A percentile compares a stretch with the other conserved stretches of the same genome.
Evolutionary conservation across 371 early-diverging fungal species (phyloP).

Genomic region (Entomophthora muscae): DNA sequence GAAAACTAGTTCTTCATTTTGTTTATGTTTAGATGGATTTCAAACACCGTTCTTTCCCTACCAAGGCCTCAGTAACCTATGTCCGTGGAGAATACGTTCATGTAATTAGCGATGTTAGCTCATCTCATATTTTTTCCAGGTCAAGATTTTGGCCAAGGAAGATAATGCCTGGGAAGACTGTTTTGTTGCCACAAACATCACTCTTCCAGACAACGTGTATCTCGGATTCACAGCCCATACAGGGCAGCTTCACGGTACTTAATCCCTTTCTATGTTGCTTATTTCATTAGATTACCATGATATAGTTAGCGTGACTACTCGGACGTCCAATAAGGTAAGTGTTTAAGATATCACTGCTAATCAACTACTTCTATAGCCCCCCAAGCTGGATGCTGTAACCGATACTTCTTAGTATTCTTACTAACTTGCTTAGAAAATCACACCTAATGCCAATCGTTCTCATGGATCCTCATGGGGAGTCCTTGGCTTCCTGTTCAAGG

Average conservation of each 20-base stretch:
- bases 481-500: slow-evolving; percentile 29
- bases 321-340: neutral
- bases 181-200: slow-evolving; percentile 51
- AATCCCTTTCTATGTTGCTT: neutral
- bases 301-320: slow-evolving; percentile 37
- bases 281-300: slow-evolving; percentile 33
- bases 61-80: slow-evolving; percentile 62
- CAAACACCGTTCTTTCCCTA: slow-evolving; percentile 39
- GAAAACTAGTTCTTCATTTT: neutral
- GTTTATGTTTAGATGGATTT: slow-evolving; percentile 34
- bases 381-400: neutral
- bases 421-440: neutral
- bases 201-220: slow-evolving; percentile 52
- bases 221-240: slow-evolving; percentile 83
- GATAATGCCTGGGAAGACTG: slow-evolving; percentile 63
- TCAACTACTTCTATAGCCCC: neutral
- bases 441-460: slow-evolving; percentile 10
- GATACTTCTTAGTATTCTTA: too few species aligned
- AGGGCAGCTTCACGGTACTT: slow-evolving; percentile 62
- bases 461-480: slow-evolving; percentile 16
- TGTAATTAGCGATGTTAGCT: slow-evolving; percentile 17
- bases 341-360: neutral
- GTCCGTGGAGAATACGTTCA: slow-evolving; percentile 42
- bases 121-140: slow-evolving; percentile 11
- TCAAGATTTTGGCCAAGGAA: slow-evolving; percentile 38